phyloP scores from a whole-genome alignment of 768 basidiomycete species.

The Tricholoma matsutake region DNA sequence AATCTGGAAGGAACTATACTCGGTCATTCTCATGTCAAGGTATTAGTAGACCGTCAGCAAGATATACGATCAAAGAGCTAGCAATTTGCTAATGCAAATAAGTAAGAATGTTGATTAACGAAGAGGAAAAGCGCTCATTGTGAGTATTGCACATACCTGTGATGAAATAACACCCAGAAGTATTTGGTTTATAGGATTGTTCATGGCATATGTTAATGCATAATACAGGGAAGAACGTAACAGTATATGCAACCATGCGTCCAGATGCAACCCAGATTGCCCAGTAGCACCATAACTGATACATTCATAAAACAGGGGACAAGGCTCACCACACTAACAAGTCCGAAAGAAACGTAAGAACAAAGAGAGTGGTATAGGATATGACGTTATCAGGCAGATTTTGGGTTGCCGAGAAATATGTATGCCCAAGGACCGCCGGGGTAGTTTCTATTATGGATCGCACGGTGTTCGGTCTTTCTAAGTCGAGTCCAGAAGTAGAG shows the following conservation, averaged over 20 bases:
- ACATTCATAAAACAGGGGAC: neutral
- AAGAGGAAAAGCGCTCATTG: neutral
- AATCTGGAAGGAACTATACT: conserved; percentile 2
- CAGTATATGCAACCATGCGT: conserved; percentile 25
- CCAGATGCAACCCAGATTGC: conserved; percentile 42
- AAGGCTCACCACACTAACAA: conserved; percentile 36
- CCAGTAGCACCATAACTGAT: conserved; percentile 45
- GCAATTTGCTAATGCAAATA: conserved; percentile 17
- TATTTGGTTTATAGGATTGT: conserved; percentile 38
- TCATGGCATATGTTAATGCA: conserved; percentile 38
- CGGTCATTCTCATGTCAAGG: conserved; percentile 11
- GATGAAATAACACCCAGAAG: conserved; percentile 33
- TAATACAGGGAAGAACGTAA: conserved; percentile 33
- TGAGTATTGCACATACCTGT: conserved; percentile 26
- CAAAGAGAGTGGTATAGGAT: conserved; percentile 35
- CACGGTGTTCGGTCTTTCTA: too few species aligned
- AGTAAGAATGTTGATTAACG: neutral
- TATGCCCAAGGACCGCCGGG: conserved; percentile 36
- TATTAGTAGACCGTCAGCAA: conserved; percentile 37
- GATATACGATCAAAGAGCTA: conserved; percentile 43
- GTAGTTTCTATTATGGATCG: conserved; percentile 31
- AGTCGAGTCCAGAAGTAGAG: conserved; percentile 32
- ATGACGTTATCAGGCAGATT: conserved; percentile 35
- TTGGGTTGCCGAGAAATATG: conserved; percentile 31
- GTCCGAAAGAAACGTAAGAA: conserved; percentile 38